phyloP scores from a whole-genome alignment of 345 rosid species.

The Eucalyptus marginata region DNA sequence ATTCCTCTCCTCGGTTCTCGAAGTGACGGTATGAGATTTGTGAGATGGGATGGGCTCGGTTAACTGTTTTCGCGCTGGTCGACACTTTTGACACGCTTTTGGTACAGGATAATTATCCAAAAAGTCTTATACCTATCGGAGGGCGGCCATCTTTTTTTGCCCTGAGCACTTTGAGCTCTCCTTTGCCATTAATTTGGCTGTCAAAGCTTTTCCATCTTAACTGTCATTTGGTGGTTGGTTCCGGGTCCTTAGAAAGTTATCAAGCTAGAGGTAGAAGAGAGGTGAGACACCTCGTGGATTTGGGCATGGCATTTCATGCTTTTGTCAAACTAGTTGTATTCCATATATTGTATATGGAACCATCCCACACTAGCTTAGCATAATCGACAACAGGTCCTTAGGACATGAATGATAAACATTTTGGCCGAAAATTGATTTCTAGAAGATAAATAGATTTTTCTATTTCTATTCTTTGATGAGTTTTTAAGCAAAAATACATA shows the following conservation, averaged over 20 bases:
- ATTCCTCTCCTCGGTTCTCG: too few relatives aligned
- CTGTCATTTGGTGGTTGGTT: background rate
- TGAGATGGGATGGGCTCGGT: too few relatives aligned
- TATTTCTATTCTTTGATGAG: too few relatives aligned
- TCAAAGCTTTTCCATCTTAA: background rate
- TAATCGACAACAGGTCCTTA: too few relatives aligned
- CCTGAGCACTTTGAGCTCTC: background rate
- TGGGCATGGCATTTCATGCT: background rate
- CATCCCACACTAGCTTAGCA: too few relatives aligned
- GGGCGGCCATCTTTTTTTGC: background rate
- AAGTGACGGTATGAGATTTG: too few relatives aligned
- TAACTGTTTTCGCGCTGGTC: too few relatives aligned
- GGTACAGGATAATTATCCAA: too few relatives aligned
- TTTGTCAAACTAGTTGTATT: background rate
- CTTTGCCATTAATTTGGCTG: background rate
- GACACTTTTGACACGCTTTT: too few relatives aligned
- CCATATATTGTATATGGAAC: too few relatives aligned
- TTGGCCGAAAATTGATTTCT: accelerated
- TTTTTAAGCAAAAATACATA: too few relatives aligned
- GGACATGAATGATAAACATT: accelerated
- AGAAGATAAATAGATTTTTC: accelerated
- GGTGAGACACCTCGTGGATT: background rate
- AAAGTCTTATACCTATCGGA: too few relatives aligned
- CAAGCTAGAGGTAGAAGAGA: background rate
- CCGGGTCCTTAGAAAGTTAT: background rate